Base-by-base conservation (phyloP, 2,329 filamentous ascomycete genomes). In the Hymenoscyphus fructigenus region DNA sequence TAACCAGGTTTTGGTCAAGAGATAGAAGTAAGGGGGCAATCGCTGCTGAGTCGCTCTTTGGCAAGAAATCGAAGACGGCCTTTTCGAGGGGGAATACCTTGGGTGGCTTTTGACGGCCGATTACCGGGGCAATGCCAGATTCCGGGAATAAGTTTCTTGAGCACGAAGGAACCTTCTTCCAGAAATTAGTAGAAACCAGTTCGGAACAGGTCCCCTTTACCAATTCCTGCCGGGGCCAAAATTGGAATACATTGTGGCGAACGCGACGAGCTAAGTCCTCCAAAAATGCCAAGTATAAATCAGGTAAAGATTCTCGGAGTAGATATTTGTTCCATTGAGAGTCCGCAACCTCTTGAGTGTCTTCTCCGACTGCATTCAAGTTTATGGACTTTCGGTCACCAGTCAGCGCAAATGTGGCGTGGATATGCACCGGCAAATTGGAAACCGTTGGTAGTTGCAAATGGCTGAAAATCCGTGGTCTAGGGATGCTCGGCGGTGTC, bases 321-420 rank as follows among this genome's bases (percentile, higher is more conserved):
- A 75, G 67, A 66, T 68, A 69, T 12, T 34, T 29, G 26, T 76
- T 76, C 70, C 71, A 76, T 7, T 57, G 38, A 17, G 17, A 41
- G 10, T 41, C 29, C 29, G 38, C 14, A 9, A 69, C 61, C 20
- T 59, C 65, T n/a, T 61, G 26, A 23, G 71, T 63, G 20, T 66
- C 47, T 9, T 59, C 50, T 10, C 65, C 61, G 55, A 64, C 34
- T 6, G 70, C 69, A 17, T 71, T 69, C 10, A 71, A 53, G 3
- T 63, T 50, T 10, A 76, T 65, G 2, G 71, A 71, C 36, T 66
- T 67, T 14, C 74, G 67, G 47, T 76, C 74, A 5, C 73, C 73
- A 15, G 72, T 72, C 10, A 76, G 68, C 14, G 60, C 66, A 56
- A 76, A 76, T n/a, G 70, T 74, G 29, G 70, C 73, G 56, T 75